Conservation (phyloP, 805 yeast genomes). For the Saccharomyces paradoxus region DNA sequence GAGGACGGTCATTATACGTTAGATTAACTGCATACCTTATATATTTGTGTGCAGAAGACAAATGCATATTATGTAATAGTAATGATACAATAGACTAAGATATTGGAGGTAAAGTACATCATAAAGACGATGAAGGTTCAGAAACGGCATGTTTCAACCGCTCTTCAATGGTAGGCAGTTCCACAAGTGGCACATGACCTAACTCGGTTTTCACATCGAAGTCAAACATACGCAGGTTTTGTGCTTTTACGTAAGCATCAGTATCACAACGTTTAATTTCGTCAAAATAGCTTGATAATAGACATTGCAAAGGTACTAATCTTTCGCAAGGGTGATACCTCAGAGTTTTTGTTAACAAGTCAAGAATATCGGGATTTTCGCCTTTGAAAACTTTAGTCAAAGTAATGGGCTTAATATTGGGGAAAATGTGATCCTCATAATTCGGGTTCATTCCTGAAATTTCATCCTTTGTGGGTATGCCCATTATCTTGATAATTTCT, state of each 20-base stretch:
- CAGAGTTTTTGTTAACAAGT: slow-evolving; percentile 45
- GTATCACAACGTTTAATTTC: slow-evolving; percentile 12
- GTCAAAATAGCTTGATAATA: slow-evolving; percentile 18
- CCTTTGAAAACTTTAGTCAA: slow-evolving; percentile 51
- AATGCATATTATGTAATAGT: background rate
- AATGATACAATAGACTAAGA: background rate
- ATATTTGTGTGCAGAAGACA: background rate
- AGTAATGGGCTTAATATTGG: slow-evolving; percentile 70
- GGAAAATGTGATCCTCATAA: slow-evolving; percentile 92
- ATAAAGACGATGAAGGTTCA: slow-evolving; percentile 6
- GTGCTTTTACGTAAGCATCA: background rate
- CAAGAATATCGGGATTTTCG: slow-evolving; percentile 38
- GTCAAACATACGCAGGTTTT: slow-evolving; percentile 7
- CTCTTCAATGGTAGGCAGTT: slow-evolving; percentile 14
- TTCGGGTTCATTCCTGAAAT: slow-evolving; percentile 89
- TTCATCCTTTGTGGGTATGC: slow-evolving; percentile 88
- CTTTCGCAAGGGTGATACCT: slow-evolving; percentile 61
- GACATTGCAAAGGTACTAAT: slow-evolving; percentile 39
- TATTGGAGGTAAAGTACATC: background rate
- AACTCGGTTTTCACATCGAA: slow-evolving; percentile 19
- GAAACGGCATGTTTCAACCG: slow-evolving; percentile 1
- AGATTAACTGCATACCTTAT: background rate
- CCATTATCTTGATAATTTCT: slow-evolving; percentile 87
- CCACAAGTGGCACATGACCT: slow-evolving; percentile 18
- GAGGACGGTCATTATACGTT: background rate